A percentile compares a stretch with the other conserved stretches of the same genome.
Conservation (phyloP, 176 grass and related monocot species). For the Musa beccarii region DNA sequence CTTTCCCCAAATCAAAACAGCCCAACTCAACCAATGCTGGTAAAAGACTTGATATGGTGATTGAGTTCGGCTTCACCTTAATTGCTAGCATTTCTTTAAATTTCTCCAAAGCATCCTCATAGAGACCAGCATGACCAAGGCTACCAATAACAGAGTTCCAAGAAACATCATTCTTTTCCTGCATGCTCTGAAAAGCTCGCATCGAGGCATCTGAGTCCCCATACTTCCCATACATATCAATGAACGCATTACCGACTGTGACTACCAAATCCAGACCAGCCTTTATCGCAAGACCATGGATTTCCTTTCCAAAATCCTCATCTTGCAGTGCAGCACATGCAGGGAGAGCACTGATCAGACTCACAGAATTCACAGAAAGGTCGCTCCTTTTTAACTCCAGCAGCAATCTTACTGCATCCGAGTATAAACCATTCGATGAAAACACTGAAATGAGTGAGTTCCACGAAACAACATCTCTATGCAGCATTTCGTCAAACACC, state of each 20-base stretch:
- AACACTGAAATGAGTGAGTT: slow-evolving; percentile 57
- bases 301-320: slow-evolving; percentile 39
- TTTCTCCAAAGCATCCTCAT: slow-evolving; percentile 34
- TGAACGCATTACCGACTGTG: slow-evolving; percentile 49
- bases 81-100: slow-evolving; percentile 37
- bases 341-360: slow-evolving; percentile 49
- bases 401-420: slow-evolving; percentile 22
- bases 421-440: slow-evolving; percentile 29
- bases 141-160: slow-evolving; percentile 76
- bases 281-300: slow-evolving; percentile 52
- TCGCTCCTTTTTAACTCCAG: slow-evolving; percentile 34
- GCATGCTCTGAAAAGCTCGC: slow-evolving; percentile 40
- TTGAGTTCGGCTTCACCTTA: slow-evolving; percentile 32
- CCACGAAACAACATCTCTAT: slow-evolving; percentile 59
- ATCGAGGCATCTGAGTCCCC: slow-evolving; percentile 33
- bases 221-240: slow-evolving; percentile 74
- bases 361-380: slow-evolving; percentile 36
- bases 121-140: slow-evolving; percentile 38
- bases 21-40: slow-evolving; percentile 70
- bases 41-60: slow-evolving; percentile 62
- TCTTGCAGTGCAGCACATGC: slow-evolving; percentile 41
- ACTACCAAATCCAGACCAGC: slow-evolving; percentile 33
- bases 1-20: slow-evolving; percentile 39
- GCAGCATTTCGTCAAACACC: slow-evolving; percentile 60
- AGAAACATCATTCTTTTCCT: slow-evolving; percentile 43